These are phyloP conservation scores for Hypoxylon sp. DNA, from an alignment of 2,329 filamentous ascomycete species.

Conservation along the genomic window DNA sequence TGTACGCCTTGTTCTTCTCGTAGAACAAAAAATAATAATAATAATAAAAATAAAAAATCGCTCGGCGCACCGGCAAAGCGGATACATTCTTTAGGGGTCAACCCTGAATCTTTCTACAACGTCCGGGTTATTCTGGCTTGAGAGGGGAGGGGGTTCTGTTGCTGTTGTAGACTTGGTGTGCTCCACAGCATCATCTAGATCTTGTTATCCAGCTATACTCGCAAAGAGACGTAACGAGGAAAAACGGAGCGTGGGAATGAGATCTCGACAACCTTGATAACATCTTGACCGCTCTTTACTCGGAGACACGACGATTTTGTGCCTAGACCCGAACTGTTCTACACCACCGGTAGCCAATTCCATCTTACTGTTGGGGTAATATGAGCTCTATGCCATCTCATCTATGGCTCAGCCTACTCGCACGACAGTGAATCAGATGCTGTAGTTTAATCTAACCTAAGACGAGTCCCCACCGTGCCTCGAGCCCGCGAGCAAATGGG, in stretches of 20 bases:
- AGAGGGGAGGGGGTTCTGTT: neutral
- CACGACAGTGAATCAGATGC: conserved; percentile 15
- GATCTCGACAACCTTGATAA: neutral
- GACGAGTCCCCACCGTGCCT: conserved; percentile 13
- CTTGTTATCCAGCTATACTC: conserved; percentile 5
- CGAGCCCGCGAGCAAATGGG: conserved; percentile 15
- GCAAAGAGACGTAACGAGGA: neutral
- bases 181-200: conserved; percentile 3
- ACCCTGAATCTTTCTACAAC: conserved; percentile 24
- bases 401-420: conserved; percentile 7
- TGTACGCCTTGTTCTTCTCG: conserved; percentile 7
- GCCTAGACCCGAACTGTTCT: neutral
- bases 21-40: neutral
- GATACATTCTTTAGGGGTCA: conserved; percentile 24
- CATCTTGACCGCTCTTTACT: conserved; percentile 23
- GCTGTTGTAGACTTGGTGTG: neutral
- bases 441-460: conserved; percentile 24
- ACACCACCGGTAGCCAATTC: neutral
- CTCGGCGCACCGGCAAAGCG: conserved; percentile 13
- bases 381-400: conserved; percentile 3
- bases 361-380: conserved; percentile 7
- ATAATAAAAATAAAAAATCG: too few relatives aligned
- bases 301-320: conserved; percentile 12
- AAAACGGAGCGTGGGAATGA: neutral
- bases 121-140: conserved; percentile 11